Percentiles rank a stretch among this genome's conserved stretches.
These are phyloP conservation scores for Talinum fruticosum DNA, from an alignment of 148 eudicot genomes.

Conservation along the genomic window DNA sequence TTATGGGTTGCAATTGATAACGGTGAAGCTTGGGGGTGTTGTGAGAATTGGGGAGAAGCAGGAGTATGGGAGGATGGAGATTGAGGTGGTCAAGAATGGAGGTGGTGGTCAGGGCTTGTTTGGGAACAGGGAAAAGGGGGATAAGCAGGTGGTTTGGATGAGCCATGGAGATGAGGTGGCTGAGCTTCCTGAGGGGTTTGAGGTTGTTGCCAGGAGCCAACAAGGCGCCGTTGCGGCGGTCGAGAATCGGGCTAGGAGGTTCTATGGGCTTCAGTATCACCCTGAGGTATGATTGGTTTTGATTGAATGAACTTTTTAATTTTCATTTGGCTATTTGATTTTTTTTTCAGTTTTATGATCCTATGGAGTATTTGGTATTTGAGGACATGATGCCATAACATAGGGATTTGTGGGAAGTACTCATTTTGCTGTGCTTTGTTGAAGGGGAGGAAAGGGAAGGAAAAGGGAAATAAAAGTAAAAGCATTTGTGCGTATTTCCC, in stretches of 20 bases:
- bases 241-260: conserved; percentile 54
- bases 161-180: conserved; percentile 94
- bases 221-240: conserved; percentile 88
- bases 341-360: background rate
- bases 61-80: conserved; percentile 96
- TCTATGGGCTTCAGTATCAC: conserved; percentile 92
- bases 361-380: background rate
- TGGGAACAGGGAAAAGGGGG: conserved; percentile 51
- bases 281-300: conserved; percentile 63
- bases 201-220: conserved; percentile 69
- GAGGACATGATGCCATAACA: background rate
- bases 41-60: conserved; percentile 75
- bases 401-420: background rate
- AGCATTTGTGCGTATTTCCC: background rate
- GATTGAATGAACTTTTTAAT: background rate
- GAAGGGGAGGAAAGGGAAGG: background rate
- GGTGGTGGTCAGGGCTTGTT: conserved; percentile 38
- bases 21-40: conserved; percentile 66
- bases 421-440: background rate
- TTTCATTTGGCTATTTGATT: background rate
- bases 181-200: conserved; percentile 74
- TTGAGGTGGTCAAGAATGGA: conserved; percentile 47
- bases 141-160: conserved; percentile 93
- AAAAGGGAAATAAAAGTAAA: background rate
- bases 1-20: conserved; percentile 85